Conservation (phyloP, 805 yeast species). For the Schwanniomyces pseudopolymorphus region DNA sequence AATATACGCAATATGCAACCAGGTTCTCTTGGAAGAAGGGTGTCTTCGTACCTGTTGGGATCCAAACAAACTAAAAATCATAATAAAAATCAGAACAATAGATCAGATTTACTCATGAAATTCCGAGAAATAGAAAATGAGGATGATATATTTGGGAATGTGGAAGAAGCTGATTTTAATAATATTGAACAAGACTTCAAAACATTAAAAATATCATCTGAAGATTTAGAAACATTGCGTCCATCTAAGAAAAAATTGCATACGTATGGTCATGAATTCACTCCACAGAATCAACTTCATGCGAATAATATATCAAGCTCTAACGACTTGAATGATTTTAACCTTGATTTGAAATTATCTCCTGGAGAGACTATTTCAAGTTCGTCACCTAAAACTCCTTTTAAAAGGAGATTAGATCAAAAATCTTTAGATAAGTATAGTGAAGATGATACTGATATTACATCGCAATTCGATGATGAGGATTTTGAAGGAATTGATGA, state of each 20-base stretch:
- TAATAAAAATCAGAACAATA: conserved; percentile 10
- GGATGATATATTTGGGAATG: conserved; percentile 30
- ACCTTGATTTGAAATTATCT: conserved; percentile 8
- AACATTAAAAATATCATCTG: conserved; percentile 16
- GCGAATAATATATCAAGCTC: not conserved
- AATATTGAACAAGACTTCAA: conserved; percentile 25
- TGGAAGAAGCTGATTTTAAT: conserved; percentile 14
- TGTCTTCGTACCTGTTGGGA: conserved; percentile 7
- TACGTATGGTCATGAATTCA: conserved; percentile 1
- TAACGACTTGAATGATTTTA: conserved; percentile 1
- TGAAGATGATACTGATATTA: conserved; percentile 40
- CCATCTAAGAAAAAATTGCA: conserved; percentile 5
- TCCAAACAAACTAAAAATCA: conserved; percentile 5
- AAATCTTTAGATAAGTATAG: conserved; percentile 36
- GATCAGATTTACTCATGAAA: conserved; percentile 19
- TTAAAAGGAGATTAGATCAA: conserved; percentile 5
- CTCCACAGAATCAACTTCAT: not conserved
- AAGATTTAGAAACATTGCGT: conserved; percentile 5
- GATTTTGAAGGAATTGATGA: conserved; percentile 39
- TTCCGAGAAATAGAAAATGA: conserved; percentile 16
- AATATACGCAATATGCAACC: conserved; percentile 5
- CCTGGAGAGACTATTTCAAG: conserved; percentile 24
- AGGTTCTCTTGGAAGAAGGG: conserved; percentile 7
- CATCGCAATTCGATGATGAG: conserved; percentile 38
- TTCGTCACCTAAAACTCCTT: conserved; percentile 20